Percentiles rank a stretch among this genome's conserved stretches.
phyloP scores from a whole-genome alignment of 2,329 filamentous ascomycete species.

The Gremmenia infestans region DNA sequence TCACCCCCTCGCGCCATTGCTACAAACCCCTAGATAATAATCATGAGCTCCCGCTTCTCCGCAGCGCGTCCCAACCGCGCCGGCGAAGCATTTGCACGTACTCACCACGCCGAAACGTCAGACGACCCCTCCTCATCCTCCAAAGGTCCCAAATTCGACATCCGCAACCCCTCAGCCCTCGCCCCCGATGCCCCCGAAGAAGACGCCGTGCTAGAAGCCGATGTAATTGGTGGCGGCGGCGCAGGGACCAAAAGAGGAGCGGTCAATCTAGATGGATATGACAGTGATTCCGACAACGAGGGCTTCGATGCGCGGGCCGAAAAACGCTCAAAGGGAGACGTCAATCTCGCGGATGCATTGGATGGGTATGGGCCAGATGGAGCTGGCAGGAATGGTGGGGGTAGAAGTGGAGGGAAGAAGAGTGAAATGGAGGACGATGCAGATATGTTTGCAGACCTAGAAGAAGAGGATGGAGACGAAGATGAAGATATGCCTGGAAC shows the following conservation, averaged over 20 bases:
- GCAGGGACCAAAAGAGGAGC: constrained; percentile 82
- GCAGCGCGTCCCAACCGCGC: constrained; percentile 77
- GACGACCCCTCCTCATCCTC: constrained; percentile 37
- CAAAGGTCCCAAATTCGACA: constrained; percentile 88
- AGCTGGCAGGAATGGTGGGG: constrained; percentile 13
- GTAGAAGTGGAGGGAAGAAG: constrained; percentile 17
- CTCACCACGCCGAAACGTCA: constrained; percentile 57
- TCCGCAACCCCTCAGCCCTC: constrained; percentile 88
- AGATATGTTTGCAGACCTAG: constrained; percentile 79
- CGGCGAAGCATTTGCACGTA: constrained; percentile 74
- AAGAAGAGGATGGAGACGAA: constrained; percentile 56
- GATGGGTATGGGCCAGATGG: constrained; percentile 47
- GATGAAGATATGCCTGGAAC: constrained; percentile 45
- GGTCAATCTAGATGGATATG: constrained; percentile 94
- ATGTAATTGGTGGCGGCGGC: constrained; percentile 76
- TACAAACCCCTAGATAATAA: not conserved
- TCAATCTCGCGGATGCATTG: constrained; percentile 47
- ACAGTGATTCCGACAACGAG: constrained; percentile 89
- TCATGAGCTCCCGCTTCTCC: constrained; percentile 49
- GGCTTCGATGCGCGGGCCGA: constrained; percentile 74
- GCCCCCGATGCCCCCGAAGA: constrained; percentile 75
- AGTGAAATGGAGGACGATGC: constrained; percentile 58
- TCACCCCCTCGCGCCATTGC: not conserved
- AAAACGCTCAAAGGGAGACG: constrained; percentile 45
- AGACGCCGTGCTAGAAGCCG: constrained; percentile 77